Percentiles rank a stretch among this genome's conserved stretches.
Evolutionary conservation across 169 alveolate species (phyloP).

Genomic region (Cryptosporidium sp.): DNA sequence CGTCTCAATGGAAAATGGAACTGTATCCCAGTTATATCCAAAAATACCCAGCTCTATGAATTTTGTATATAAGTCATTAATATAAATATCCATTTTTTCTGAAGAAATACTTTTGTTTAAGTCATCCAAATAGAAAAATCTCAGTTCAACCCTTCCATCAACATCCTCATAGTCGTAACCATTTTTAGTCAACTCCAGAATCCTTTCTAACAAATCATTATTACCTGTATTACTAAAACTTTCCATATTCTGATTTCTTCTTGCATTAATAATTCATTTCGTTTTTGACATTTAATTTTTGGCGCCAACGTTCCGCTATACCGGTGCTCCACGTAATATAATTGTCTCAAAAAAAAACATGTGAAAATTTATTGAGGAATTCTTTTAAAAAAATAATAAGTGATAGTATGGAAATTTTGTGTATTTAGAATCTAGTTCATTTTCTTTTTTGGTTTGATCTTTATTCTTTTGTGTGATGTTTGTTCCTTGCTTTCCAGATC

Average conservation of each 20-base stretch:
- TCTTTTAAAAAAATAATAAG: not conserved
- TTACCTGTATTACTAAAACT: not conserved
- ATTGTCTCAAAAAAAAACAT: slow-evolving; percentile 4
- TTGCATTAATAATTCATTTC: not conserved
- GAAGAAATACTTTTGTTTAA: not conserved
- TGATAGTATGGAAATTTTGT: not conserved
- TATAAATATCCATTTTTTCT: not conserved
- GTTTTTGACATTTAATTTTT: not conserved
- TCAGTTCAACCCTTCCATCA: slow-evolving; percentile 25
- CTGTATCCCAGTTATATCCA: slow-evolving; percentile 64
- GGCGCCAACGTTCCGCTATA: not conserved
- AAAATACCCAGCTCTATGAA: slow-evolving; percentile 45
- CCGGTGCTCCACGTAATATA: slow-evolving; percentile 7
- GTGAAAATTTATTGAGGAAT: not conserved
- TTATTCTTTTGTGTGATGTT: not conserved
- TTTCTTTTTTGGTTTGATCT: not conserved
- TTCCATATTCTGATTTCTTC: not conserved
- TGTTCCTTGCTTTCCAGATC: not conserved
- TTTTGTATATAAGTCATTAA: not conserved
- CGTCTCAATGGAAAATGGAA: slow-evolving; percentile 37
- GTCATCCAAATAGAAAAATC: slow-evolving; percentile 9
- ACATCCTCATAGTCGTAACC: slow-evolving; percentile 16
- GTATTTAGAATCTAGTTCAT: no score
- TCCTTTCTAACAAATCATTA: slow-evolving; percentile 30
- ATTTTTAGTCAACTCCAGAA: slow-evolving; percentile 22